Conservation (phyloP, 352 stramenopile genomes). For the Globisporangium canariense region DNA sequence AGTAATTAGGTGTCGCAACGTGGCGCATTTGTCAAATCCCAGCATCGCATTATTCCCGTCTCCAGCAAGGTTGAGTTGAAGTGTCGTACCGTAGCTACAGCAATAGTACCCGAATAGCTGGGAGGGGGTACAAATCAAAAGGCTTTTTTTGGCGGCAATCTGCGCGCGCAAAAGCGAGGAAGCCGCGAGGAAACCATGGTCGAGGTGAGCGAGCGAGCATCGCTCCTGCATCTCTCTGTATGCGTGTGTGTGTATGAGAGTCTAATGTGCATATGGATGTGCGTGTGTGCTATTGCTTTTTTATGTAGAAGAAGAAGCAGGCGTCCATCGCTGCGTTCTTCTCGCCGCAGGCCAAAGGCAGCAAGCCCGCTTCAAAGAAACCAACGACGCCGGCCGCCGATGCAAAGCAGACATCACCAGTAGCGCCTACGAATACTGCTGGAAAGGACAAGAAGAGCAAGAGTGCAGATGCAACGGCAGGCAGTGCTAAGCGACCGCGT, state of each 20-base stretch:
- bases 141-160: conserved; percentile 6
- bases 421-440: no score
- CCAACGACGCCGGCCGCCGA: background rate
- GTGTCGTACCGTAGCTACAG: background rate
- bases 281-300: background rate
- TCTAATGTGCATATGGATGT: background rate
- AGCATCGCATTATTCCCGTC: background rate
- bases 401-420: conserved; percentile 3
- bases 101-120: background rate
- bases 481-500: conserved; percentile 12
- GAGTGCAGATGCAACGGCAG: background rate
- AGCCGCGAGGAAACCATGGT: background rate
- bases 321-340: conserved; percentile 79
- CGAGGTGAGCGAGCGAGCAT: conserved; percentile 4
- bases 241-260: background rate
- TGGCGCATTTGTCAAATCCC: background rate
- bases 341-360: conserved; percentile 44
- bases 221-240: background rate
- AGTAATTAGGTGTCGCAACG: background rate
- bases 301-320: conserved; percentile 60
- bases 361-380: conserved; percentile 12
- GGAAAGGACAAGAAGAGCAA: conserved; percentile 22
- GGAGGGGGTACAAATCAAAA: background rate
- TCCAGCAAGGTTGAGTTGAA: background rate
- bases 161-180: conserved; percentile 3